Percentiles rank a stretch among this genome's conserved stretches.
Conservation (phyloP, 495 filamentous ascomycete species). For the Tuber magnatum region DNA sequence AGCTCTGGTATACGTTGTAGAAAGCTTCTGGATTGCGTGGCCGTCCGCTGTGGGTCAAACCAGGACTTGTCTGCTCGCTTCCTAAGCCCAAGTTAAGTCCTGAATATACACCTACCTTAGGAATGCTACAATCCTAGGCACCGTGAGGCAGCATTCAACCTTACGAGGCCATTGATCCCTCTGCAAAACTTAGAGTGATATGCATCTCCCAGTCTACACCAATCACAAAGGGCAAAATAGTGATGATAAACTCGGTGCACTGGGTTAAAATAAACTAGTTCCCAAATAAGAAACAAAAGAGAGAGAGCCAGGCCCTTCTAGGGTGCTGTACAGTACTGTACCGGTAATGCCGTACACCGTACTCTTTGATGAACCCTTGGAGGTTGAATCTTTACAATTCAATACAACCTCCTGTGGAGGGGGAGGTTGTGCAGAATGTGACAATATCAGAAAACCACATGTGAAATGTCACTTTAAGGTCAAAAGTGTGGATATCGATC, state of each 20-base stretch:
- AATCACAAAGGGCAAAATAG: neutral
- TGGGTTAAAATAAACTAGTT: neutral
- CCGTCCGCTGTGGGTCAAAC: neutral
- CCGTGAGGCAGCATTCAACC: neutral
- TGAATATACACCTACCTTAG: neutral
- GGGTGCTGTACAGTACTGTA: neutral
- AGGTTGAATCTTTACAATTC: neutral
- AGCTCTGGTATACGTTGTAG: neutral
- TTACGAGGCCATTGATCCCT: neutral
- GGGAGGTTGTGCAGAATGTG: neutral
- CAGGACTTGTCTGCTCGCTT: neutral
- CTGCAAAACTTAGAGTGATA: neutral
- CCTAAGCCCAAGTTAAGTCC: neutral
- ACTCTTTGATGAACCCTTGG: neutral
- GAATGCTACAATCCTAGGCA: neutral
- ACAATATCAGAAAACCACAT: neutral
- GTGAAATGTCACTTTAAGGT: neutral
- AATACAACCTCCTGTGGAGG: neutral
- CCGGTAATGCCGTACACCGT: too few species aligned
- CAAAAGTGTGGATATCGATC: neutral
- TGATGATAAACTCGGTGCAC: neutral
- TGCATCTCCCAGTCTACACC: neutral
- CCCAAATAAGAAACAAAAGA: neutral
- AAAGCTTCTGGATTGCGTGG: neutral
- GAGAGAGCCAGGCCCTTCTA: neutral